phyloP scores from a whole-genome alignment of 1,284 basidiomycete species.

The Pseudomicrostroma phylloplanum region DNA sequence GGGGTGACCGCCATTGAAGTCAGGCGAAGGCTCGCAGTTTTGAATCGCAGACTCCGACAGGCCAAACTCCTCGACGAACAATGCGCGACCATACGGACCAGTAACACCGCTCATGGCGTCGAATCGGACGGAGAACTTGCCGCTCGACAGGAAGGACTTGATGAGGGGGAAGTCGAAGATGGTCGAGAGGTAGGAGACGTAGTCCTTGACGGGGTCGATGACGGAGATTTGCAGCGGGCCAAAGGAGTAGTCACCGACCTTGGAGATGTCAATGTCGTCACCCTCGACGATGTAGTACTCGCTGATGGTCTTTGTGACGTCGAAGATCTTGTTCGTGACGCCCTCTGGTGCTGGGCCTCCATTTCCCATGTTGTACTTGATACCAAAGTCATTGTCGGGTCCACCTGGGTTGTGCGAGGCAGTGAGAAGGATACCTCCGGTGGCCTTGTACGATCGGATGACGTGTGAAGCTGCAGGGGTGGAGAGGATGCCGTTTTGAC shows the following conservation, averaged over 20 bases:
- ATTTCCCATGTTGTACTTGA: conserved; percentile 97
- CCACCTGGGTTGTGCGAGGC: conserved; percentile 97
- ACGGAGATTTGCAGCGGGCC: conserved; percentile 72
- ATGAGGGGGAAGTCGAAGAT: conserved; percentile 95
- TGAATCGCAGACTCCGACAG: conserved; percentile 75
- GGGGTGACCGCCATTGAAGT: conserved; percentile 95
- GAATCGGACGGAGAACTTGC: conserved; percentile 75
- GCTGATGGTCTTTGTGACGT: conserved; percentile 77
- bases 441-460: conserved; percentile 90
- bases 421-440: conserved; percentile 95
- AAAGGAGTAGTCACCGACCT: conserved; percentile 70
- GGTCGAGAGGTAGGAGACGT: conserved; percentile 70
- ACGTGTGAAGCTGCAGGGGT: conserved; percentile 94
- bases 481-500: conserved; percentile 79
- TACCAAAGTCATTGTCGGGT: conserved; percentile 94
- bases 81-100: conserved; percentile 85
- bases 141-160: conserved; percentile 73
- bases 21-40: conserved; percentile 82
- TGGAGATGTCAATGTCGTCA: conserved; percentile 71
- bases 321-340: conserved; percentile 88
- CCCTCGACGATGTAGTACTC: conserved; percentile 80
- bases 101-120: conserved; percentile 96
- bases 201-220: conserved; percentile 90
- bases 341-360: conserved; percentile 93
- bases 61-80: conserved; percentile 78